phyloP scores from a whole-genome alignment of 2,329 filamentous ascomycete species.

The Monilinia aucupariae region DNA sequence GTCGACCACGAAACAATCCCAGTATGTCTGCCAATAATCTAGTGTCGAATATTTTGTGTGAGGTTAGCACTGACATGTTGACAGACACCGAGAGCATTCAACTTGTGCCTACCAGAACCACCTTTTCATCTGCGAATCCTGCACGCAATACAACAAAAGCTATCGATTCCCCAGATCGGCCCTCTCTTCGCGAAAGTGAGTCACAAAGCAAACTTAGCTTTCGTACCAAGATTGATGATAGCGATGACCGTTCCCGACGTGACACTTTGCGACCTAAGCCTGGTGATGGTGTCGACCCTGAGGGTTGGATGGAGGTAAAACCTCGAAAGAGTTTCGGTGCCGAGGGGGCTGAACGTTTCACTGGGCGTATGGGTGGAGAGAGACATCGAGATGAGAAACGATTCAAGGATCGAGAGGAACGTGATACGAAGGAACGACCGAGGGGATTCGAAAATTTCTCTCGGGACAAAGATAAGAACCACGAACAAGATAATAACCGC shows the following conservation, averaged over 20 bases:
- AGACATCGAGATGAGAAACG: slow-evolving; percentile 40
- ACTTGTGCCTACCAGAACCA: slow-evolving; percentile 76
- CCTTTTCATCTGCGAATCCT: slow-evolving; percentile 71
- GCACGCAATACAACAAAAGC: slow-evolving; percentile 40
- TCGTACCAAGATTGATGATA: slow-evolving; percentile 47
- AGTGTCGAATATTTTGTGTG: slow-evolving; percentile 18
- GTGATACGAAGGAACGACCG: slow-evolving; percentile 47
- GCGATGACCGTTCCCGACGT: slow-evolving; percentile 46
- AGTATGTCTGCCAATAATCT: slow-evolving; percentile 43
- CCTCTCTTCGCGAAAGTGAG: slow-evolving; percentile 47
- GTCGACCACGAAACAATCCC: slow-evolving; percentile 47
- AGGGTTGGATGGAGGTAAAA: slow-evolving; percentile 71
- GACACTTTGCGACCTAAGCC: slow-evolving; percentile 47
- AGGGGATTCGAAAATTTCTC: slow-evolving; percentile 48
- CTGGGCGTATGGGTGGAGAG: slow-evolving; percentile 56
- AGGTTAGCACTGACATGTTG: slow-evolving; percentile 19
- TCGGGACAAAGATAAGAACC: slow-evolving; percentile 46
- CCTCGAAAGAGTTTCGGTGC: slow-evolving; percentile 68
- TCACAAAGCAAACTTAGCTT: slow-evolving; percentile 56
- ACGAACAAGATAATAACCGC: slow-evolving; percentile 45
- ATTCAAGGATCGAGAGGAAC: slow-evolving; percentile 49
- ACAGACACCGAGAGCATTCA: slow-evolving; percentile 73
- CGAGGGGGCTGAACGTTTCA: slow-evolving; percentile 66
- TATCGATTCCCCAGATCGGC: slow-evolving; percentile 41
- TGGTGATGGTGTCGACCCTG: slow-evolving; percentile 54